Evolutionary conservation across 768 basidiomycete genomes (phyloP).

Genomic region (Hygrophoropsis aurantiaca): DNA sequence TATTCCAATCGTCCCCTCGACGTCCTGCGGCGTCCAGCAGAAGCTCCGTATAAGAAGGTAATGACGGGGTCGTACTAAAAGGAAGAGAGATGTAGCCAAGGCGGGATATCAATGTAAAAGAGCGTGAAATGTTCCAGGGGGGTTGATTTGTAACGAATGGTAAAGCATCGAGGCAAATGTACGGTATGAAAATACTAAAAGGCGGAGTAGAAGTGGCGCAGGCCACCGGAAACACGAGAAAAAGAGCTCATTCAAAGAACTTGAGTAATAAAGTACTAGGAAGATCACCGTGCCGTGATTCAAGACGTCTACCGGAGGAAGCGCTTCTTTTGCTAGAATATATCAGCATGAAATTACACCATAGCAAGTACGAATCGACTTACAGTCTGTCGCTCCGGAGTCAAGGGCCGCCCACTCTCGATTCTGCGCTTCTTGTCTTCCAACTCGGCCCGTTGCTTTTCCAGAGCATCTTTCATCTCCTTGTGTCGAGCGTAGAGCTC

Average conservation of each 20-base stretch:
- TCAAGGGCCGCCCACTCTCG: slow-evolving; percentile 91
- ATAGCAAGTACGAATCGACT: slow-evolving; percentile 30
- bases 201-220: slow-evolving; percentile 37
- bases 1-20: slow-evolving; percentile 24
- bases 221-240: slow-evolving; percentile 22
- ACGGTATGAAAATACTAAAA: slow-evolving; percentile 41
- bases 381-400: slow-evolving; percentile 89
- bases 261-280: slow-evolving; percentile 29
- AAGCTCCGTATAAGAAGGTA: slow-evolving; percentile 35
- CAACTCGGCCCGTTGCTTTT: slow-evolving; percentile 92
- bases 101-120: slow-evolving; percentile 58
- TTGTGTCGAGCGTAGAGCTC: slow-evolving; percentile 98
- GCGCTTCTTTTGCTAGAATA: slow-evolving; percentile 35
- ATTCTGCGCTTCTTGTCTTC: slow-evolving; percentile 98
- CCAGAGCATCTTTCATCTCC: slow-evolving; percentile 99
- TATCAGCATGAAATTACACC: slow-evolving; percentile 8
- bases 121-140: slow-evolving; percentile 54
- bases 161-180: slow-evolving; percentile 37
- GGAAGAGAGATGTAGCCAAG: slow-evolving; percentile 43
- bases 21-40: slow-evolving; percentile 16
- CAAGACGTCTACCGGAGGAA: slow-evolving; percentile 31
- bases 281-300: slow-evolving; percentile 11
- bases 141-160: slow-evolving; percentile 26
- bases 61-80: slow-evolving; percentile 48
- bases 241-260: slow-evolving; percentile 23